Base-by-base conservation (phyloP, 2,329 filamentous ascomycete genomes). In the Fusarium papillatum region DNA sequence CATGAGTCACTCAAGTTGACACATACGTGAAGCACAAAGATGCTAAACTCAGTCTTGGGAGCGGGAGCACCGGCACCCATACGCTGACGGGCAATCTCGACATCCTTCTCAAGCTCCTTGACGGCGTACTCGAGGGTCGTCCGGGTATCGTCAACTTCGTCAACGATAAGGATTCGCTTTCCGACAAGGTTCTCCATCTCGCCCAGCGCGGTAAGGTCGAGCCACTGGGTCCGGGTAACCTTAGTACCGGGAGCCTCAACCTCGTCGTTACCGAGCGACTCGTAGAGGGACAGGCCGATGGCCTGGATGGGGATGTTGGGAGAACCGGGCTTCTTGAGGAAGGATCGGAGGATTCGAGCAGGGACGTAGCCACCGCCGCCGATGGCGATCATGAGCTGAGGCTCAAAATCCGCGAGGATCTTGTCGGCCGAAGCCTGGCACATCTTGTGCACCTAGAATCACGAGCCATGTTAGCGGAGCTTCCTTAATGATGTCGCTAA, bases 291-390 rank as follows among this genome's bases (percentile, higher is more conserved):
- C 76, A 99, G 93, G 61, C 97, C 97, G 84, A 99, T 99, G 76
- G 97, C 97, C 90, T 99, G 97, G 86, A 99, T 99, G 78, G 97
- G 96, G 82, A 99, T 99, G 88, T 99, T 99, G 86, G 95, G 93
- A 74, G 89, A 91, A 79, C 94, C 95, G 71, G 95, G 90, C 83
- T 92, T 91, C 90, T 98, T 98, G 85, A 99, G 94, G 90, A 99
- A 99, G 24, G 97, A 98, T 76, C 97, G 95, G 76, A 99, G 91
- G 85, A 99, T 99, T 80, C 97, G 95, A 57, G 97, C 97, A 73
- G 97, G 97, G 48, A 99, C 95, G 86, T 98, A 99, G 81, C 97
- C 97, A 81, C 97, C 97, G 77, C 97, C 97, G 80, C 97, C 97
- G 84, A 98, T 98, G 83, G 97, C 97, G 85, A 99, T 98, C 90